Percentiles rank a stretch among this genome's conserved stretches.
phyloP scores from a whole-genome alignment of 2,329 filamentous ascomycete genomes.

The Parastagonospora avenae region DNA sequence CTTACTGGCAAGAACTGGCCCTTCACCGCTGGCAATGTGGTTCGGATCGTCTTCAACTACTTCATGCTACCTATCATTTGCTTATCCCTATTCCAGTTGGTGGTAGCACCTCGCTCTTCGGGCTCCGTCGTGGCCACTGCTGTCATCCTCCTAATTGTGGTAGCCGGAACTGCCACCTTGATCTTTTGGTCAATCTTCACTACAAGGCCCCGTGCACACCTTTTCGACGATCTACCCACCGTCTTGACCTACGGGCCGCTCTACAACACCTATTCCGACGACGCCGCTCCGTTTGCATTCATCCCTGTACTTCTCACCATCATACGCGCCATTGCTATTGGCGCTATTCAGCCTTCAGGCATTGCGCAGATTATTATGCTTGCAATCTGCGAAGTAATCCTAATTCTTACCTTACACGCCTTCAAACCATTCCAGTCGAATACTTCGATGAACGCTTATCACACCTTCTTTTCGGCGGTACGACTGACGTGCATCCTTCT shows the following conservation, averaged over 20 bases:
- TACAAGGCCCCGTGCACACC: conserved; percentile 79
- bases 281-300: conserved; percentile 86
- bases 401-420: conserved; percentile 83
- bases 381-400: conserved; percentile 91
- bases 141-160: conserved; percentile 71
- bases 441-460: conserved; percentile 97
- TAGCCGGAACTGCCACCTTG: conserved; percentile 78
- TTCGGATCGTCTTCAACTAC: conserved; percentile 90
- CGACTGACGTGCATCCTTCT: conserved; percentile 69
- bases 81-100: conserved; percentile 88
- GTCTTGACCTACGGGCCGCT: conserved; percentile 88
- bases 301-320: conserved; percentile 85
- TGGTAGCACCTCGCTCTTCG: conserved; percentile 71
- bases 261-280: conserved; percentile 97
- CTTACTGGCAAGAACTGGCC: conserved; percentile 89
- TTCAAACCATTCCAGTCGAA: conserved; percentile 89
- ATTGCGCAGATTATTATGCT: conserved; percentile 91
- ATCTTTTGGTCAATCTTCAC: conserved; percentile 79
- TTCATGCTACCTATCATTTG: conserved; percentile 87
- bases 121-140: conserved; percentile 75
- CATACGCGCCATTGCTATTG: conserved; percentile 85
- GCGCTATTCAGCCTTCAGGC: conserved; percentile 88
- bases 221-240: conserved; percentile 92
- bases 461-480: conserved; percentile 79
- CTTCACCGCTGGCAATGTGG: conserved; percentile 64